Evolutionary conservation across 805 yeast species (phyloP), one percentile per base, ranked within the genome.

Genomic region (Zygoascus flipseniorum): DNA sequence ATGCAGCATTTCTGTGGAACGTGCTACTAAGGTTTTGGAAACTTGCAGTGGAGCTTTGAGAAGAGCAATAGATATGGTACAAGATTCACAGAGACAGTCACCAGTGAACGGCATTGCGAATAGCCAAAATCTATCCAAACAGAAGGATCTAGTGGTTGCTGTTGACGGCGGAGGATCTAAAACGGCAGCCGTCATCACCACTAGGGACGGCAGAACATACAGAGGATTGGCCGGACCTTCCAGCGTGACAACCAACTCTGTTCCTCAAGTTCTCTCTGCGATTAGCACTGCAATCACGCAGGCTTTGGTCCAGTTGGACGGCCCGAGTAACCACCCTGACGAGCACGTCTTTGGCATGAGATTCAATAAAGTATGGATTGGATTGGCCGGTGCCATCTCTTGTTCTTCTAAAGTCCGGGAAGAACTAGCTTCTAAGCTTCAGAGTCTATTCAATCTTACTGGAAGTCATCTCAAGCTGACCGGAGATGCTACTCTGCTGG

Each of bases 91-190:
- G 14, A 14, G 45, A 5, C 16, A 20, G 9, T 8, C 10, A 9
- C 31, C 11, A 10, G 18, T 8, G 6, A 35, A 43, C 23, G 28
- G n/a, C 18, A 23, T 16, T 9, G 19, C 42, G 26, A 18, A 16
- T 20, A 28, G n/a, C 23, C 20, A 8, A 35, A 10, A 37, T 14
- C 8, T 39, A n/a, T 11, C 44, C 6, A 37, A 18, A 14, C 14
- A 8, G 19, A 20, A 39, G 31, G 46, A 31, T 11, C 43, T 44
- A 6, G 54, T 50, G 16, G 50, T 61, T 23, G 50, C 54, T 3
- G 54, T 62, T 28, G 65, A 62, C 48, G 65, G 62, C n/a, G 65
- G 65, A n/a, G 65, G 65, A 5, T 53, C 64, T 28, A 59, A 59
- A 39, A 59, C 63, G 26, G 46, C 58, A 8, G 62, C 59, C 6